phyloP scores from a whole-genome alignment of 257 asterid species.

The Penstemon newberryi region DNA sequence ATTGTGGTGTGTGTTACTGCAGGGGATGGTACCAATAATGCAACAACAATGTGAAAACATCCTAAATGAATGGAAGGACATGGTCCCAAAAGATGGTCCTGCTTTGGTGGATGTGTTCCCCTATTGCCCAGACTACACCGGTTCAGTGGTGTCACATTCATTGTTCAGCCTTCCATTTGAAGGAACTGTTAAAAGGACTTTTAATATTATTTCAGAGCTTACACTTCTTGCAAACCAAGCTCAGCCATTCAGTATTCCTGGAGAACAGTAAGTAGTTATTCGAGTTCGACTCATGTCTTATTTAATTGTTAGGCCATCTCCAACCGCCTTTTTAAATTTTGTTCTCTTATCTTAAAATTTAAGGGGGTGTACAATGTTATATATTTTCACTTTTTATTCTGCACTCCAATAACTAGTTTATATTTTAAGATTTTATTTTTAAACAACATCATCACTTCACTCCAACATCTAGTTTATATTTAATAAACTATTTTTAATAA shows the following conservation, averaged over 20 bases:
- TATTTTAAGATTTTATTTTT: too few relatives aligned
- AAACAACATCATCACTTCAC: background rate
- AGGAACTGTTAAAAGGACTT: conserved; percentile 19
- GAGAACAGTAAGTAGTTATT: conserved; percentile 22
- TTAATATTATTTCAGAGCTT: conserved; percentile 21
- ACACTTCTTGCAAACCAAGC: conserved; percentile 26
- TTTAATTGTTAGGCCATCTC: too few relatives aligned
- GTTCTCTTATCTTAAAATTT: too few relatives aligned
- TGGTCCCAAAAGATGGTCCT: conserved; percentile 19
- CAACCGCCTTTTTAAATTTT: too few relatives aligned
- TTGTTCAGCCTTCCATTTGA: conserved; percentile 23
- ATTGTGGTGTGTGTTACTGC: background rate
- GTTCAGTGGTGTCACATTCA: conserved; percentile 17
- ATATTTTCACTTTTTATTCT: too few relatives aligned
- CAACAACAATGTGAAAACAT: conserved; percentile 10
- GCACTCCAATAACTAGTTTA: too few relatives aligned
- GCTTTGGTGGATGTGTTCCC: conserved; percentile 21
- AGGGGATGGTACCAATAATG: conserved; percentile 24
- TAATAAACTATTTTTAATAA: too few relatives aligned
- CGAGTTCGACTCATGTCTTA: background rate
- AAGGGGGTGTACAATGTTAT: too few relatives aligned
- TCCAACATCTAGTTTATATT: too few relatives aligned
- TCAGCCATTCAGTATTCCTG: conserved; percentile 30
- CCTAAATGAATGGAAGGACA: conserved; percentile 16
- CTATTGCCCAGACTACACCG: conserved; percentile 24